These are phyloP conservation scores for Pichiaceae sp. DNA, from an alignment of 1,139 yeast species.

Conservation along the genomic window DNA sequence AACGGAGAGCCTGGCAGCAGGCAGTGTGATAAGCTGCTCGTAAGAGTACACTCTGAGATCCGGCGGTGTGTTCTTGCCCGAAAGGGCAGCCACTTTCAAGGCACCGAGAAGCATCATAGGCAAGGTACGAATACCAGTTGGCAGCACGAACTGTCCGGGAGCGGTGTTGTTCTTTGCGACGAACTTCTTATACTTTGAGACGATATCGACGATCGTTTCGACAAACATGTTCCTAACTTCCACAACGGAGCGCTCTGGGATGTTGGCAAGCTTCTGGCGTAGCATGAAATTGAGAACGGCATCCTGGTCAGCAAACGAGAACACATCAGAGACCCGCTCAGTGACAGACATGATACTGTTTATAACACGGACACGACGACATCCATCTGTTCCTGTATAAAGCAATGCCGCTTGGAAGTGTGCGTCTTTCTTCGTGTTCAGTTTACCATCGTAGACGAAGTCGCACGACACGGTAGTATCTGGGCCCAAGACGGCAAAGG, in stretches of 20 bases:
- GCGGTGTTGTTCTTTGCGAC: constrained; percentile 40
- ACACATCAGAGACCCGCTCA: constrained; percentile 63
- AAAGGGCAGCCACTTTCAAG: constrained; percentile 59
- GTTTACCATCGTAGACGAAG: constrained; percentile 68
- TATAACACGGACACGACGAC: constrained; percentile 75
- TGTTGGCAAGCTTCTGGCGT: constrained; percentile 56
- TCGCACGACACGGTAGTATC: constrained; percentile 67
- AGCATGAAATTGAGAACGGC: constrained; percentile 65
- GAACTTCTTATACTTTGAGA: constrained; percentile 66
- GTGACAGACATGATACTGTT: constrained; percentile 80
- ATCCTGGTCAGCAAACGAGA: constrained; percentile 81
- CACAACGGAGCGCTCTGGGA: constrained; percentile 48
- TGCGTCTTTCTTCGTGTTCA: constrained; percentile 66
- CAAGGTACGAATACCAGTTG: constrained; percentile 69
- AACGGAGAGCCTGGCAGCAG: constrained; percentile 51
- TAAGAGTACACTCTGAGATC: constrained; percentile 57
- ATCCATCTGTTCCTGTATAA: constrained; percentile 71
- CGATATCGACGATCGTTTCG: constrained; percentile 59
- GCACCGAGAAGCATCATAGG: constrained; percentile 64
- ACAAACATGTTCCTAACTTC: constrained; percentile 60
- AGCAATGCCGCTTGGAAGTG: constrained; percentile 89
- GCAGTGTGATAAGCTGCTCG: constrained; percentile 44
- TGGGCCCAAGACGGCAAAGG: constrained; percentile 55
- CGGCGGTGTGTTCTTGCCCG: constrained; percentile 37
- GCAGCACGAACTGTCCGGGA: constrained; percentile 67